phyloP scores from a whole-genome alignment of 345 rosid species.

The Xanthoceras sorbifolium region DNA sequence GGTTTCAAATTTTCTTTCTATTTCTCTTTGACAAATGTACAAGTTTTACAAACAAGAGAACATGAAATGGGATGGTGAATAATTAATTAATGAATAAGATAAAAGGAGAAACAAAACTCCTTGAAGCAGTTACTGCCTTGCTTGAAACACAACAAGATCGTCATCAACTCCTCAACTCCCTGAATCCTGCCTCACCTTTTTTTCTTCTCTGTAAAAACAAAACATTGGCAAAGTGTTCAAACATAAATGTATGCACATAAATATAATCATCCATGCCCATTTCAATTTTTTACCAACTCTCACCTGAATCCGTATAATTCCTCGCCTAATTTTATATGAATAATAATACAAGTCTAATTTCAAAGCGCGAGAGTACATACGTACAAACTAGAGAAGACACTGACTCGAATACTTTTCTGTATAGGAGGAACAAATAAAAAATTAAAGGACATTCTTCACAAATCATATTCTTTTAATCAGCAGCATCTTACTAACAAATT shows the following conservation, averaged over 20 bases:
- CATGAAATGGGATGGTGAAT: too few species aligned
- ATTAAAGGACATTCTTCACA: conserved; percentile 18
- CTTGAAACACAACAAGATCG: neutral
- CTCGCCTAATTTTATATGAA: neutral
- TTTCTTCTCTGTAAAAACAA: neutral
- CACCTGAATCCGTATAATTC: neutral
- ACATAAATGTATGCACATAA: neutral
- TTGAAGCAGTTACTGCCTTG: neutral
- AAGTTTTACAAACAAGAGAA: too few species aligned
- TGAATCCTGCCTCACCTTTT: neutral
- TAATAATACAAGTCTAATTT: neutral
- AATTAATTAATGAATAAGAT: neutral
- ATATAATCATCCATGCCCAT: neutral
- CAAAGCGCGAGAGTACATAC: too few species aligned
- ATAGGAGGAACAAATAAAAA: conserved; percentile 14
- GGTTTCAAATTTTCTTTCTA: neutral
- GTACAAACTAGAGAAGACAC: conserved; percentile 14
- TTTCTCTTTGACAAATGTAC: neutral
- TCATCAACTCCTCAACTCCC: neutral
- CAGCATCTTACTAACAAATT: conserved; percentile 40
- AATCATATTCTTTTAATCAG: conserved; percentile 42
- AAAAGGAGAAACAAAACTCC: neutral
- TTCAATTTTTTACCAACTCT: neutral
- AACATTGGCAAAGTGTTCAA: neutral
- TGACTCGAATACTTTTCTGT: conserved; percentile 10